phyloP scores from a whole-genome alignment of 1,139 yeast genomes.

The Keqinozyma sinolaborantium region DNA sequence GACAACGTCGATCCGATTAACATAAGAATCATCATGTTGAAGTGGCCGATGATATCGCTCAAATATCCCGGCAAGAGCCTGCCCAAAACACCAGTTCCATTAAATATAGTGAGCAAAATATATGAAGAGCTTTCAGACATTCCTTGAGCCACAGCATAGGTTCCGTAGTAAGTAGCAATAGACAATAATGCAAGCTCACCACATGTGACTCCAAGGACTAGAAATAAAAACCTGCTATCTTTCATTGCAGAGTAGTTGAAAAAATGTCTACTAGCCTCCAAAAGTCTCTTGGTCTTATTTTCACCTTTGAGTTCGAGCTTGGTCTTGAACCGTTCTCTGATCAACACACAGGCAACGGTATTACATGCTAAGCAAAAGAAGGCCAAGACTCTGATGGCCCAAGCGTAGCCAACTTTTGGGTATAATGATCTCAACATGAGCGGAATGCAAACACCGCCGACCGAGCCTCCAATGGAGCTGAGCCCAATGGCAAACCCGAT shows the following conservation, averaged over 20 bases:
- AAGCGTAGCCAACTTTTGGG: conserved; percentile 49
- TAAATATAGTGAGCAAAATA: conserved; percentile 34
- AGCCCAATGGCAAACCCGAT: conserved; percentile 56
- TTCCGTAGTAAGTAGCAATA: conserved; percentile 41
- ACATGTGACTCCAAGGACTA: conserved; percentile 39
- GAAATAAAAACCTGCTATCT: conserved; percentile 18
- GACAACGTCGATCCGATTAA: conserved; percentile 25
- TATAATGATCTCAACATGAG: conserved; percentile 53
- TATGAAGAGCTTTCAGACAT: conserved; percentile 33
- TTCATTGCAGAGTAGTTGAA: conserved; percentile 23
- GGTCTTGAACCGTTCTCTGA: conserved; percentile 42
- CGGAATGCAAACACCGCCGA: conserved; percentile 63
- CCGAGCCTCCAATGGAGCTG: conserved; percentile 61
- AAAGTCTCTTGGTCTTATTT: conserved; percentile 1
- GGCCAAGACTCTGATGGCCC: conserved; percentile 61
- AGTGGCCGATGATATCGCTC: conserved; percentile 37
- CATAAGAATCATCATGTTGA: conserved; percentile 38
- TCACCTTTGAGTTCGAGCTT: conserved; percentile 1
- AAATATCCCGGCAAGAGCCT: conserved; percentile 35
- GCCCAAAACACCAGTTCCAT: conserved; percentile 38
- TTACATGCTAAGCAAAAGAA: conserved; percentile 44
- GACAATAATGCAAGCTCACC: conserved; percentile 57
- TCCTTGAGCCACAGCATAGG: conserved; percentile 42
- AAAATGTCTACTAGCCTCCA: conserved; percentile 10
- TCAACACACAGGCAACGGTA: conserved; percentile 33